These are phyloP conservation scores for Fusarium torreyae DNA, from an alignment of 2,329 filamentous ascomycete species.

Conservation along the genomic window DNA sequence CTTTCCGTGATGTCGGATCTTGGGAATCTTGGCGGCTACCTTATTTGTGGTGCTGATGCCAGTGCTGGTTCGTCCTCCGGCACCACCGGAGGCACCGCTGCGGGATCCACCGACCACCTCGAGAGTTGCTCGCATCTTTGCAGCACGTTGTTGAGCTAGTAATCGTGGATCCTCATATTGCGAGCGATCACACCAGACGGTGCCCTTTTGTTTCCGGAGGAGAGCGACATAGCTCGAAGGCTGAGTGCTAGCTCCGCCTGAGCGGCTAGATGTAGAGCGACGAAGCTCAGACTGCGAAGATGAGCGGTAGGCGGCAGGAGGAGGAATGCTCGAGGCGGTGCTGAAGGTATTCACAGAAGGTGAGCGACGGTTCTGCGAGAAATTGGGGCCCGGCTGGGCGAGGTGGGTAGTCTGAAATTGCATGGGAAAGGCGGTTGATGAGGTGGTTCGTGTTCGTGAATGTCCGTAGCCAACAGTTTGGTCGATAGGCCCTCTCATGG, in stretches of 20 bases:
- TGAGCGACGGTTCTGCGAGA: constrained; percentile 67
- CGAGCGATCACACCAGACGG: constrained; percentile 96
- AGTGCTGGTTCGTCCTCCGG: constrained; percentile 70
- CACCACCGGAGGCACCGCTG: constrained; percentile 54
- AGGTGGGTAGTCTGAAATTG: constrained; percentile 54
- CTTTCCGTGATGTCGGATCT: constrained; percentile 91
- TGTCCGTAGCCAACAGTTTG: constrained; percentile 63
- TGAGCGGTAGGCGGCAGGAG: constrained; percentile 70
- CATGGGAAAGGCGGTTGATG: constrained; percentile 67
- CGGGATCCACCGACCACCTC: constrained; percentile 79
- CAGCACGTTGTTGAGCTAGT: constrained; percentile 85
- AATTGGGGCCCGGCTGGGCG: constrained; percentile 51
- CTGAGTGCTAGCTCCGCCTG: constrained; percentile 68
- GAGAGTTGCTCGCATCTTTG: constrained; percentile 87
- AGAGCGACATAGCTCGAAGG: constrained; percentile 91
- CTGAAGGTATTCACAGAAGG: constrained; percentile 78
- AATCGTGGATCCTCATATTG: constrained; percentile 92
- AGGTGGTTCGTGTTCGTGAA: constrained; percentile 70
- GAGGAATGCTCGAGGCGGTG: constrained; percentile 78
- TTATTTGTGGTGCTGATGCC: constrained; percentile 73
- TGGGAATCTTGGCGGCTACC: constrained; percentile 89
- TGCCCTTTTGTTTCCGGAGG: constrained; percentile 97
- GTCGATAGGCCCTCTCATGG: constrained; percentile 53
- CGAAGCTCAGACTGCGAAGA: constrained; percentile 73
- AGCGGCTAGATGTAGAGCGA: constrained; percentile 86